These are phyloP conservation scores for Alternaria angustiovoidea DNA, from an alignment of 2,329 filamentous ascomycete genomes.

Conservation along the genomic window DNA sequence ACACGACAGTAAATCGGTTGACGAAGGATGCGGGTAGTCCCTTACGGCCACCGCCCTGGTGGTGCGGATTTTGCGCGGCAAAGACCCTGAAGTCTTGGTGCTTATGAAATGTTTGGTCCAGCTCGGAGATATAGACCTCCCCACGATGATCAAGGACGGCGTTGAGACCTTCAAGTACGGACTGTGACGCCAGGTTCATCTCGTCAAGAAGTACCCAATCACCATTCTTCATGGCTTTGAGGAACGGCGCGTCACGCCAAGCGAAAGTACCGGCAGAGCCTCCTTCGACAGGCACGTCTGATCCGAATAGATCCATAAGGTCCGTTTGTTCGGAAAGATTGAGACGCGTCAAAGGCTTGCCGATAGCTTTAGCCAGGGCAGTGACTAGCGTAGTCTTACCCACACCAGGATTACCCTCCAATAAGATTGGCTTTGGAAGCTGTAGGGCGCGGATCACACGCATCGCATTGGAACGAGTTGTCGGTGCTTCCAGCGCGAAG, in stretches of 20 bases:
- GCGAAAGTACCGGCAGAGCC: slow-evolving; percentile 88
- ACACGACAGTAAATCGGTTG: slow-evolving; percentile 97
- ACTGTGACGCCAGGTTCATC: slow-evolving; percentile 98
- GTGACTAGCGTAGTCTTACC: slow-evolving; percentile 95
- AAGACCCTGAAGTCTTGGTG: slow-evolving; percentile 94
- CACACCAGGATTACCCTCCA: slow-evolving; percentile 97
- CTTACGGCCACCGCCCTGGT: slow-evolving; percentile 94
- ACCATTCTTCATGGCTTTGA: slow-evolving; percentile 95
- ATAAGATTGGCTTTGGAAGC: slow-evolving; percentile 85
- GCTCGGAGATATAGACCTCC: slow-evolving; percentile 92
- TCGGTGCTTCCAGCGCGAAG: slow-evolving; percentile 87
- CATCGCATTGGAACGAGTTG: slow-evolving; percentile 89
- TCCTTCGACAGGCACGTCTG: slow-evolving; percentile 94
- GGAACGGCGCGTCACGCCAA: slow-evolving; percentile 94
- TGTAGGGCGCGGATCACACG: slow-evolving; percentile 88
- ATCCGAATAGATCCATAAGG: slow-evolving; percentile 95
- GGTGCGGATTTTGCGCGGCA: slow-evolving; percentile 96
- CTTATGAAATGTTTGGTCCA: slow-evolving; percentile 91
- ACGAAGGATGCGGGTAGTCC: slow-evolving; percentile 95
- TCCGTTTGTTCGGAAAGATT: slow-evolving; percentile 98
- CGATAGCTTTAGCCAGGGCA: slow-evolving; percentile 80
- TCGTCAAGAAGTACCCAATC: slow-evolving; percentile 98
- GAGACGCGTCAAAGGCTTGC: slow-evolving; percentile 86
- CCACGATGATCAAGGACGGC: slow-evolving; percentile 96
- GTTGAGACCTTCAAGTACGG: slow-evolving; percentile 93